Percentiles rank a stretch among this genome's conserved stretches.
phyloP scores from a whole-genome alignment of 768 basidiomycete genomes.

The Tremella mesenterica region DNA sequence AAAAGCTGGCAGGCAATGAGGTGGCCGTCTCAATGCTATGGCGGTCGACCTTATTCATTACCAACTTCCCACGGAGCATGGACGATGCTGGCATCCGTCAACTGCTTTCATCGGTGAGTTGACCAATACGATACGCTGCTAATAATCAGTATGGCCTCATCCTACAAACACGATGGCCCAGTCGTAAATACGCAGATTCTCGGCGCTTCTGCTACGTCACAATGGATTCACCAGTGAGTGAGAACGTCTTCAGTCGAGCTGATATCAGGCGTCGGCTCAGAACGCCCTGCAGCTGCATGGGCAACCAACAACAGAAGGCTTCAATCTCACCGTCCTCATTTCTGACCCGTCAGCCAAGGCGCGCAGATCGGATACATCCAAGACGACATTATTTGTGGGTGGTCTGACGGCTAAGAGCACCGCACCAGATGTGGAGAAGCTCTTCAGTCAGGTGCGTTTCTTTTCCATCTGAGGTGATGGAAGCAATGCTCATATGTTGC shows the following conservation, averaged over 20 bases:
- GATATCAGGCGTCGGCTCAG: slow-evolving; percentile 52
- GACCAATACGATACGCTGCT: background rate
- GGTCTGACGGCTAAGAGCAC: slow-evolving; percentile 71
- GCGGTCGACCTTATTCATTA: slow-evolving; percentile 88
- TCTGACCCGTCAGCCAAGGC: slow-evolving; percentile 87
- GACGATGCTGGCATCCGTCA: slow-evolving; percentile 69
- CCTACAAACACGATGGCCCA: slow-evolving; percentile 95
- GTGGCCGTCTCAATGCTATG: slow-evolving; percentile 81
- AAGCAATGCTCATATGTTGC: background rate
- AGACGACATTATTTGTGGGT: slow-evolving; percentile 77
- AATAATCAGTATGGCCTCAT: slow-evolving; percentile 67
- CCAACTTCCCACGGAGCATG: slow-evolving; percentile 80
- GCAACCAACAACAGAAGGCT: slow-evolving; percentile 52
- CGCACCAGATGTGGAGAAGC: slow-evolving; percentile 63
- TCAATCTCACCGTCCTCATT: slow-evolving; percentile 65
- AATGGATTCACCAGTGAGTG: slow-evolving; percentile 68
- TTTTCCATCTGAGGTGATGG: slow-evolving; percentile 3
- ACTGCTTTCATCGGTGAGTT: slow-evolving; percentile 65
- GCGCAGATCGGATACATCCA: slow-evolving; percentile 76
- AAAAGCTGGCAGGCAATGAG: slow-evolving; percentile 65
- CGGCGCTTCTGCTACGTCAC: slow-evolving; percentile 93
- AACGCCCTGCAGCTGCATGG: slow-evolving; percentile 72
- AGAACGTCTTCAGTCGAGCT: background rate
- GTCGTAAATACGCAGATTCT: slow-evolving; percentile 86
- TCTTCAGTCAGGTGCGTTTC: slow-evolving; percentile 52